Evolutionary conservation across 495 filamentous ascomycete species (phyloP).

Genomic region (Penicillium canescens): DNA sequence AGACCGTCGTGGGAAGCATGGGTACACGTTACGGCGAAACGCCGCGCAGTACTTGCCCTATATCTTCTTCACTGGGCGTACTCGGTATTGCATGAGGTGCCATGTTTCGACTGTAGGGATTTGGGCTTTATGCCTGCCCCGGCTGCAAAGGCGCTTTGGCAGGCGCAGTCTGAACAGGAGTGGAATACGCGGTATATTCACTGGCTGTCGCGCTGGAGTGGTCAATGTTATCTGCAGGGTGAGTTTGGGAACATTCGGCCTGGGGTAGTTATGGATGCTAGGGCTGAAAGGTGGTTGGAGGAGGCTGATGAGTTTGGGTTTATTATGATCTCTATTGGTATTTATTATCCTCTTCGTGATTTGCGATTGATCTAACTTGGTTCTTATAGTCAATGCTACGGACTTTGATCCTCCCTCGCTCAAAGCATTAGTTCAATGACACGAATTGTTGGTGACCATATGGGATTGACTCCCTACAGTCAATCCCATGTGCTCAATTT

Average conservation of each 20-base stretch:
- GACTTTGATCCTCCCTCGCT: conserved; percentile 2
- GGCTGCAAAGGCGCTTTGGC: conserved; percentile 42
- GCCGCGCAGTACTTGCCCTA: conserved; percentile 27
- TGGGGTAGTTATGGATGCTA: conserved; percentile 17
- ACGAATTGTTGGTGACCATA: too few species aligned
- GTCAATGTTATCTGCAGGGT: conserved; percentile 29
- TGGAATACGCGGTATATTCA: conserved; percentile 36
- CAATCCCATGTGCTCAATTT: too few species aligned
- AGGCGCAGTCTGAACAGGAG: conserved; percentile 31
- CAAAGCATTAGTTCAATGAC: not conserved
- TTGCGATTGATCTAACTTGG: not conserved
- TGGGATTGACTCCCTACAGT: too few species aligned
- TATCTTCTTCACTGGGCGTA: conserved; percentile 45
- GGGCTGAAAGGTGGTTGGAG: conserved; percentile 36
- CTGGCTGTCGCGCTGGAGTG: conserved; percentile 39
- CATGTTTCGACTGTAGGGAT: conserved; percentile 36
- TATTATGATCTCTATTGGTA: conserved; percentile 36
- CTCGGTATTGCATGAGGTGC: conserved; percentile 30
- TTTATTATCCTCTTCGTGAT: not conserved
- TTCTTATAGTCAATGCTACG: conserved; percentile 8
- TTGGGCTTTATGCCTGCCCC: conserved; percentile 37
- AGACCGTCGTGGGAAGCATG: conserved; percentile 36
- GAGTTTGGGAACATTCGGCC: conserved; percentile 34
- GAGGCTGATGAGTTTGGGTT: conserved; percentile 43
- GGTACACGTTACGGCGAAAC: conserved; percentile 39